These are phyloP conservation scores for Phialemoniopsis sp. DNA, from an alignment of 2,329 filamentous ascomycete species.

Conservation along the genomic window DNA sequence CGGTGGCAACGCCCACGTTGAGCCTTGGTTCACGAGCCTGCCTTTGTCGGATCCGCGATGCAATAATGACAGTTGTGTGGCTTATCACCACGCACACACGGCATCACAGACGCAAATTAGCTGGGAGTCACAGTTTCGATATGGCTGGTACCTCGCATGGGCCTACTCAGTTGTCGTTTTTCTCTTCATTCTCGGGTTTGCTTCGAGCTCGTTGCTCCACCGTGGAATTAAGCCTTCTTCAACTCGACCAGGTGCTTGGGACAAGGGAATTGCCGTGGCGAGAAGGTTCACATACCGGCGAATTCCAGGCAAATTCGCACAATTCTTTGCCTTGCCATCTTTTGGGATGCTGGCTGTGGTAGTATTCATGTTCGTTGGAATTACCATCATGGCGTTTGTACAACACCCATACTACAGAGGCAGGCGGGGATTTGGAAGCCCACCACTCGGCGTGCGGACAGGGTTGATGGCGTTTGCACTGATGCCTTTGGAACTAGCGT, in stretches of 20 bases:
- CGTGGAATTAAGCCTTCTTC: constrained; percentile 1
- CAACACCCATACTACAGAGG: too few relatives aligned
- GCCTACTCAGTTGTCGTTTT: constrained; percentile 1
- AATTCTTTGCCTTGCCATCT: too few relatives aligned
- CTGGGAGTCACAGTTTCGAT: constrained; percentile 5
- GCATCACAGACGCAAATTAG: constrained; percentile 4
- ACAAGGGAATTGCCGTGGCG: too few relatives aligned
- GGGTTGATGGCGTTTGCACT: constrained; percentile 65
- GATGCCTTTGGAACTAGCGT: constrained; percentile 4
- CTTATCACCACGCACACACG: constrained; percentile 4
- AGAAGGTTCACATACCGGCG: too few relatives aligned
- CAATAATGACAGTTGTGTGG: constrained; percentile 8
- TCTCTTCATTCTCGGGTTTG: background rate
- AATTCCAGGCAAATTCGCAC: too few relatives aligned
- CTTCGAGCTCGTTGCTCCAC: background rate
- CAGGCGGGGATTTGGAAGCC: constrained; percentile 52
- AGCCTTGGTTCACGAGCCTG: background rate
- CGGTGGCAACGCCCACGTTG: background rate
- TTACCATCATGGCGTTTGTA: too few relatives aligned
- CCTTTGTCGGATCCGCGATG: constrained; percentile 9
- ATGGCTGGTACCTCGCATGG: constrained; percentile 6
- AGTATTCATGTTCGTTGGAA: too few relatives aligned
- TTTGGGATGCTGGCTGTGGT: too few relatives aligned
- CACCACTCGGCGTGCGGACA: constrained; percentile 58
- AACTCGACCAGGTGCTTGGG: constrained; percentile 8